Conservation (phyloP, 2,329 filamentous ascomycete species). For the Coniochaeta ligniaria region DNA sequence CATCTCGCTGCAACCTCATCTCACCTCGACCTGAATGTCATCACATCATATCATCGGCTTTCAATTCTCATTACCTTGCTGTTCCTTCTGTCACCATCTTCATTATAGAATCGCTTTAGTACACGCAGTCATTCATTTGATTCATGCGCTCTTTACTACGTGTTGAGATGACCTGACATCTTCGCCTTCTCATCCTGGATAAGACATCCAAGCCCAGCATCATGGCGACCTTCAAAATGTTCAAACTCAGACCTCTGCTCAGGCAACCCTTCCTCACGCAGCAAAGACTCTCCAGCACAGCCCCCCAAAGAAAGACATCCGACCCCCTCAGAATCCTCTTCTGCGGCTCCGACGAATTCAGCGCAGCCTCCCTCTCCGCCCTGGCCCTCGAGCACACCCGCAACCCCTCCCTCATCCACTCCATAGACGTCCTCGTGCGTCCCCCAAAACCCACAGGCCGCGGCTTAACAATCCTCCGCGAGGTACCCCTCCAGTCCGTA, state of each 20-base stretch:
- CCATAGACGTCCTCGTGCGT: slow-evolving; percentile 79
- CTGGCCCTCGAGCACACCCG: slow-evolving; percentile 52
- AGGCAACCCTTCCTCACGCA: background rate
- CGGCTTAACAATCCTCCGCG: slow-evolving; percentile 46
- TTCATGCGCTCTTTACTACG: background rate
- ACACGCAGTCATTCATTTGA: background rate
- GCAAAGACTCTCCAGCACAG: background rate
- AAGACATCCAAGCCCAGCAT: background rate
- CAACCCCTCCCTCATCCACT: slow-evolving; percentile 52
- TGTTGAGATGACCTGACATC: background rate
- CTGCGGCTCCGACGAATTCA: slow-evolving; percentile 90
- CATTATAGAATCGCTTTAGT: no score
- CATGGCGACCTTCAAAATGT: background rate
- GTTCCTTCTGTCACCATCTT: no score
- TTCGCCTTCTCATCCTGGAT: background rate
- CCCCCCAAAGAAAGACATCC: slow-evolving; percentile 15
- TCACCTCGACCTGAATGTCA: no score
- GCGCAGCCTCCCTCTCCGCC: slow-evolving; percentile 66
- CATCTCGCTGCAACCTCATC: background rate
- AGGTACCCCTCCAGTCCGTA: slow-evolving; percentile 62
- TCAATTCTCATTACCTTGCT: no score
- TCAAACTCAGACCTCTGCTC: background rate
- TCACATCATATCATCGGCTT: background rate
- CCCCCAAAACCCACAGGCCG: slow-evolving; percentile 73
- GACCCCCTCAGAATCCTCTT: slow-evolving; percentile 79